Evolutionary conservation across 768 basidiomycete species (phyloP).

Genomic region (Hemileccinum rubropunctum): DNA sequence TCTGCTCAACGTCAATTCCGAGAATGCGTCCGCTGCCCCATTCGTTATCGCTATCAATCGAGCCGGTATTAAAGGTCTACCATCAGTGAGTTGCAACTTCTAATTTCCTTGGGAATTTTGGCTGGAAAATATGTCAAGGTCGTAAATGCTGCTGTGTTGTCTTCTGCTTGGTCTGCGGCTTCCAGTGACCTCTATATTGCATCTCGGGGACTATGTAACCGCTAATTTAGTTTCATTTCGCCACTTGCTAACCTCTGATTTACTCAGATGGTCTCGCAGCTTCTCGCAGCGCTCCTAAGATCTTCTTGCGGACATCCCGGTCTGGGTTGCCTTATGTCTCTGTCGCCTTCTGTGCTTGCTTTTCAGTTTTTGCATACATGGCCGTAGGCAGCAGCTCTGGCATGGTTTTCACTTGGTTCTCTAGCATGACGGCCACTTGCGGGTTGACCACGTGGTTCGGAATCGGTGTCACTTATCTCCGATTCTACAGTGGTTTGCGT

Average conservation of each 20-base stretch:
- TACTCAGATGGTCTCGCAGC: conserved; percentile 48
- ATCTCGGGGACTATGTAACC: conserved; percentile 33
- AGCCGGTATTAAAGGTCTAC: conserved; percentile 53
- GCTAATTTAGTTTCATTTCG: neutral
- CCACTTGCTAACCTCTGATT: conserved; percentile 16
- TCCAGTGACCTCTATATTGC: conserved; percentile 36
- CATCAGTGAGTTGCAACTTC: conserved; percentile 32
- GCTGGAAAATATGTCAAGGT: conserved; percentile 8
- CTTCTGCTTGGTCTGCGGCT: conserved; percentile 41
- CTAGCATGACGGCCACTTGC: conserved; percentile 32
- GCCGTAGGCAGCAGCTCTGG: conserved; percentile 33
- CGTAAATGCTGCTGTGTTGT: conserved; percentile 37
- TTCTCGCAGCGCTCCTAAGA: conserved; percentile 46
- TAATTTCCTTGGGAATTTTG: neutral
- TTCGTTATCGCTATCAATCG: conserved; percentile 51
- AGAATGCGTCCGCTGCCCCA: conserved; percentile 43
- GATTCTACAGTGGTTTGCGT: conserved; percentile 44
- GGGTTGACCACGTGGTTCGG: conserved; percentile 43
- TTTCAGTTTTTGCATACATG: conserved; percentile 39
- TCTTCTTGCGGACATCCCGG: conserved; percentile 40
- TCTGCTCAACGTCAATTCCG: conserved; percentile 33
- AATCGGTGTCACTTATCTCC: conserved; percentile 42
- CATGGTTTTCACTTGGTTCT: conserved; percentile 41
- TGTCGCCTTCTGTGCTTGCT: conserved; percentile 24
- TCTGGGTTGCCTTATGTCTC: conserved; percentile 46